Evolutionary conservation across 2,329 filamentous ascomycete genomes (phyloP).

Genomic region (Penicillium sp.): DNA sequence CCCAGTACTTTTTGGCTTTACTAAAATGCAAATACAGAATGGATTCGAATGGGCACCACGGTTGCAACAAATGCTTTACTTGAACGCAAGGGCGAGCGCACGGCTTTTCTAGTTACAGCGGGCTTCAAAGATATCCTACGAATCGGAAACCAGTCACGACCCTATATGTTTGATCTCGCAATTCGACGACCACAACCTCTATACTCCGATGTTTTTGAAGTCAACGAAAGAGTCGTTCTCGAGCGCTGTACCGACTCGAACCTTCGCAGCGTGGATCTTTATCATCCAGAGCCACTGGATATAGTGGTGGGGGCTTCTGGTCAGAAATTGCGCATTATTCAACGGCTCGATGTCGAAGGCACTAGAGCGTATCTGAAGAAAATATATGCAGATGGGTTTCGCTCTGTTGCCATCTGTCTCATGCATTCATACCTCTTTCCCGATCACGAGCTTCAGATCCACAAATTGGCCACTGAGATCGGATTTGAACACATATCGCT

Average conservation of each 20-base stretch:
- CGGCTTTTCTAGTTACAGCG: constrained; percentile 80
- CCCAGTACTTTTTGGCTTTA: neutral
- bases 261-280: constrained; percentile 14
- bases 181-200: constrained; percentile 81
- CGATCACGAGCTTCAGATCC: constrained; percentile 5
- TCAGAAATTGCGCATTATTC: constrained; percentile 70
- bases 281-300: constrained; percentile 60
- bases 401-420: constrained; percentile 66
- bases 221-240: constrained; percentile 72
- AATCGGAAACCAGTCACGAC: constrained; percentile 85
- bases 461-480: constrained; percentile 3
- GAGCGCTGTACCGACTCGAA: constrained; percentile 63
- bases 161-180: constrained; percentile 84
- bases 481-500: constrained; percentile 8
- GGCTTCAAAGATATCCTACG: constrained; percentile 81
- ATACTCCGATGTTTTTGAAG: constrained; percentile 77
- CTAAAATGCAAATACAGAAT: constrained; percentile 9
- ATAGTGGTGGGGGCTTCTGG: constrained; percentile 56
- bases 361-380: constrained; percentile 36
- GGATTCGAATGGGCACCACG: constrained; percentile 86
- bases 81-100: constrained; percentile 82
- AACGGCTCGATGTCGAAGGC: constrained; percentile 58
- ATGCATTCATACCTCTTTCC: constrained; percentile 11
- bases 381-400: constrained; percentile 60
- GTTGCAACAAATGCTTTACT: constrained; percentile 89